Evolutionary conservation across 2,329 filamentous ascomycete genomes (phyloP).

Genomic region (Emericellopsis atlantica): DNA sequence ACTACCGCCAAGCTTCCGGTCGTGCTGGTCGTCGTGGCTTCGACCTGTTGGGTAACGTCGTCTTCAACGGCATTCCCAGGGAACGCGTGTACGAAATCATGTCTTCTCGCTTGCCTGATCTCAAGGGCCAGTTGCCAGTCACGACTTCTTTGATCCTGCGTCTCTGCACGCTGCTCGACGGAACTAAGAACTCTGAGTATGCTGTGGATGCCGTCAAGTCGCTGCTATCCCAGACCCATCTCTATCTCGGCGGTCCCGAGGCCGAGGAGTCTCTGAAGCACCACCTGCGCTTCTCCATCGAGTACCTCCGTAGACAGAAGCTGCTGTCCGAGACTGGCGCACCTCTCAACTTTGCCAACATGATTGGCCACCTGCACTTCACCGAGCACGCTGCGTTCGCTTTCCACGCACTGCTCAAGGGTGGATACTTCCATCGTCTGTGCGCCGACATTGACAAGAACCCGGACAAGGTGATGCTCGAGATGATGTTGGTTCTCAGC

Average conservation of each 20-base stretch:
- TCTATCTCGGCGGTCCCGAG: conserved; percentile 58
- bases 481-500: conserved; percentile 54
- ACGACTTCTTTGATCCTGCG: conserved; percentile 62
- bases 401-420: conserved; percentile 61
- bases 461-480: conserved; percentile 35
- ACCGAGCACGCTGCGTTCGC: conserved; percentile 65
- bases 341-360: conserved; percentile 60
- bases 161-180: conserved; percentile 52
- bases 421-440: conserved; percentile 53
- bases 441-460: conserved; percentile 43
- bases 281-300: conserved; percentile 69
- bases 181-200: conserved; percentile 50
- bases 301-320: conserved; percentile 59
- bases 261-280: conserved; percentile 60
- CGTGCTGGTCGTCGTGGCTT: conserved; percentile 72
- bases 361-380: conserved; percentile 63
- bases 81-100: conserved; percentile 56
- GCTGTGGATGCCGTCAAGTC: conserved; percentile 51
- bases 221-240: conserved; percentile 53
- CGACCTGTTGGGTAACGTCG: conserved; percentile 68
- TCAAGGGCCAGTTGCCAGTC: conserved; percentile 68
- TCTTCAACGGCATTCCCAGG: conserved; percentile 55
- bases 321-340: conserved; percentile 47
- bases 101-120: conserved; percentile 59
- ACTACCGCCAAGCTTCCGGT: conserved; percentile 65